Evolutionary conservation across 805 yeast species (phyloP), one percentile per base, ranked within the genome.

Genomic region (Nakazawaea siamensis): DNA sequence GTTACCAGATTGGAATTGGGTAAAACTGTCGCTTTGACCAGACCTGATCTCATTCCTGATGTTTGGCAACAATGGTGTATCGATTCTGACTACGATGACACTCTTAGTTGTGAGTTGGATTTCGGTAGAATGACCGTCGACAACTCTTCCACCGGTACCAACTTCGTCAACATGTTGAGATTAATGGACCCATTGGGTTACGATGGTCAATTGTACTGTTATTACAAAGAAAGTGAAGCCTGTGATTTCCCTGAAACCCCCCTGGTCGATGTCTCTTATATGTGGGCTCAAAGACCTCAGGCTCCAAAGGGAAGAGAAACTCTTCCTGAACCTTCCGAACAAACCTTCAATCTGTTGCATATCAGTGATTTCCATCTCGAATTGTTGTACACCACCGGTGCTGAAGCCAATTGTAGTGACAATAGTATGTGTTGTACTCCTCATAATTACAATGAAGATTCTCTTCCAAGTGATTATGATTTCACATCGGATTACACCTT

Each of bases 311-410:
- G n/a, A n/a, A n/a, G n/a, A n/a, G n/a, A n/a, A n/a, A n/a, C n/a
- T n/a, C n/a, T n/a, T n/a, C n/a, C n/a, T n/a, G 45, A 71, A 52
- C 38, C 59, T 41, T 42, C 60, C 52, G 73, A 53, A 47, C 68
- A 55, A 13, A 58, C 64, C 2, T 72, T 77, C 53, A 72, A 76
- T 40, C 85, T 76, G 4, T 58, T 80, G 41, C 88, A 80, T 45
- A 47, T 80, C 21, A 68, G 80, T 14, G 87, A 80, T 49, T 73
- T 79, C 54, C 86, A 80, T 52, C 54, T 76, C 31, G 73, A 77
- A 49, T 52, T 70, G 37, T 70, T 72, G 42, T 75, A 70, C 51
- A 51, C 60, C 16, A 56, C 70, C 9, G 80, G 79, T 23, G 51
- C 69, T 4, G 82, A 75, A 50, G 70, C 69, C 12, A 73, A 75